phyloP scores from a whole-genome alignment of 768 basidiomycete species.

The Kwoniella sp. region DNA sequence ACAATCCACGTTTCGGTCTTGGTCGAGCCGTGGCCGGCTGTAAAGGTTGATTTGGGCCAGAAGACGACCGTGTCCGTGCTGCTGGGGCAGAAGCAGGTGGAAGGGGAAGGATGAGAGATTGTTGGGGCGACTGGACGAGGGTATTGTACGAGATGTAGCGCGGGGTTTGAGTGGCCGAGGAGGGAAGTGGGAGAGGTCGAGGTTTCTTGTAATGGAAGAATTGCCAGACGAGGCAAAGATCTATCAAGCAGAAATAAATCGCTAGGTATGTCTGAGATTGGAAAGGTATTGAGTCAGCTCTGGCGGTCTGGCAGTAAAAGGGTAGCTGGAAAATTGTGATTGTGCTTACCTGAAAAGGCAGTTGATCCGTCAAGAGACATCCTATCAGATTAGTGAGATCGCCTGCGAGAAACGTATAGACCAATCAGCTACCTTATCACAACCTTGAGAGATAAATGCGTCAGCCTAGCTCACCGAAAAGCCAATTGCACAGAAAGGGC shows the following conservation, averaged over 20 bases:
- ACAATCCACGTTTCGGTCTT: neutral
- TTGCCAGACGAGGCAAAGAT: constrained; percentile 73
- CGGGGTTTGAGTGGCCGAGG: constrained; percentile 8
- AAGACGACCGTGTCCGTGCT: constrained; percentile 12
- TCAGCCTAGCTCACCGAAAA: constrained; percentile 66
- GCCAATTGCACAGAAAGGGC: constrained; percentile 91
- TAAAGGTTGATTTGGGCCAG: constrained; percentile 1
- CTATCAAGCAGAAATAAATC: constrained; percentile 83
- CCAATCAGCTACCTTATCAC: neutral
- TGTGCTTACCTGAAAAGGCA: constrained; percentile 82
- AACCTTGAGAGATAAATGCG: neutral
- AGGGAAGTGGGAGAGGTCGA: neutral
- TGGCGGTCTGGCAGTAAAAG: neutral
- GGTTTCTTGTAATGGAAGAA: constrained; percentile 70
- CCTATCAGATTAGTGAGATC: constrained; percentile 89
- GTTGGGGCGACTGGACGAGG: constrained; percentile 27
- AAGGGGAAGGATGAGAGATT: constrained; percentile 34
- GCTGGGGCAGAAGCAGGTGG: constrained; percentile 23
- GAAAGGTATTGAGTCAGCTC: constrained; percentile 1
- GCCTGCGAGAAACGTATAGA: constrained; percentile 60
- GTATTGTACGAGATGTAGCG: constrained; percentile 26
- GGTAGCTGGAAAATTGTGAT: neutral
- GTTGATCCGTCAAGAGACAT: constrained; percentile 78
- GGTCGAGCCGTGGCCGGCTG: constrained; percentile 14
- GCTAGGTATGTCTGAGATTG: constrained; percentile 77